Percentiles rank a stretch among this genome's conserved stretches.
phyloP scores from a whole-genome alignment of 2,329 filamentous ascomycete genomes.

The Penicillium vulpinum region DNA sequence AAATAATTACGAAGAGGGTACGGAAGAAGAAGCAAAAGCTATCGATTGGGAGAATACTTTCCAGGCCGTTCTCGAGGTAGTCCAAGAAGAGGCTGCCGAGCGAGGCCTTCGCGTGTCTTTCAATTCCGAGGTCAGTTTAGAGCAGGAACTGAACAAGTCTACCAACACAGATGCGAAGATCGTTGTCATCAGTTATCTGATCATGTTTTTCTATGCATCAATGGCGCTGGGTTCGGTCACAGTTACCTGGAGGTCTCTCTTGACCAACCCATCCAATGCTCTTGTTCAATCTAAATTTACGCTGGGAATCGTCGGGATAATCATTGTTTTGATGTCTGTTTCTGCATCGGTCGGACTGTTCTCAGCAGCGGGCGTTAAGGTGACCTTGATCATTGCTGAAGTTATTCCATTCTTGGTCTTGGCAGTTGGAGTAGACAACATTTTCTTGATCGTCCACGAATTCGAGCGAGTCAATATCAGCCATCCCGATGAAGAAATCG shows the following conservation, averaged over 20 bases:
- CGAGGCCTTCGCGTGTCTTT: constrained; percentile 87
- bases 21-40: constrained; percentile 67
- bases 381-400: constrained; percentile 95
- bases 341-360: constrained; percentile 93
- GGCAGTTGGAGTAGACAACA: constrained; percentile 97
- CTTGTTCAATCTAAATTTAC: constrained; percentile 97
- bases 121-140: constrained; percentile 90
- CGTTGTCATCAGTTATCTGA: constrained; percentile 90
- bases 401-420: constrained; percentile 97
- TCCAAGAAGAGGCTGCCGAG: constrained; percentile 74
- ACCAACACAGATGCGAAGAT: constrained; percentile 99
- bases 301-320: constrained; percentile 87
- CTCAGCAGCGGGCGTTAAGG: constrained; percentile 86
- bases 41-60: constrained; percentile 88
- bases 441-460: constrained; percentile 97
- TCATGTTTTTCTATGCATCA: constrained; percentile 98
- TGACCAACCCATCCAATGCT: constrained; percentile 78
- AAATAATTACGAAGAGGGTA: constrained; percentile 77
- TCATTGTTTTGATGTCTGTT: constrained; percentile 97
- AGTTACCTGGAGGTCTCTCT: constrained; percentile 71
- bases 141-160: constrained; percentile 95
- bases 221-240: constrained; percentile 87
- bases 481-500: constrained; percentile 83
- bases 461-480: constrained; percentile 93
- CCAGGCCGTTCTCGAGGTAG: constrained; percentile 69